Base-by-base conservation (phyloP, 1,139 yeast genomes). In the Hansenula anomala region DNA sequence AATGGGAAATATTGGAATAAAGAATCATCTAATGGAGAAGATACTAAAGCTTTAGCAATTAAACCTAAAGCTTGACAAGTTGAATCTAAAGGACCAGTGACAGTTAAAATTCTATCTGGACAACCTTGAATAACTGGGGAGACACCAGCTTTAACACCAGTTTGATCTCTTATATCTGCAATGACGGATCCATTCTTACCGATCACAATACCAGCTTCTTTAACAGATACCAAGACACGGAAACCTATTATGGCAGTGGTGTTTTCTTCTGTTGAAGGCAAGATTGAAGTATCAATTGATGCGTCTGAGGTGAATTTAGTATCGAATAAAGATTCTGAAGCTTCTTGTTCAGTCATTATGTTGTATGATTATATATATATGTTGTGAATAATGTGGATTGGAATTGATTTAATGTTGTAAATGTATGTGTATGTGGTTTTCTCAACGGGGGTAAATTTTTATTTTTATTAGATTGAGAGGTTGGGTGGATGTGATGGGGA, bases 121-220 rank as follows among this genome's bases (percentile, higher is more conserved):
- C 90, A 81, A 14, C 95, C 95, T 16, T 81, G 81, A 34, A 80
- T 78, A 35, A 87, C 80, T 54, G 84, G 84, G 23, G 95, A 83
- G 36, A 89, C 89, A 18, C 95, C 96, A 6, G 96, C 96, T 59
- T 84, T 86, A 45, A 92, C 90, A 42, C 77, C 77, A 31, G 94
- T 86, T 46, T 75, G 76, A 36, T 78, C 89, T 49, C 96, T 73
- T 38, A 89, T 78, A 27, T 78, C 75, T 42, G 90, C 86, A 45
- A 89, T 89, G 39, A 84, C 86, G 43, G 75, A 71, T 33, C 97
- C 97, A 50, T 79, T 83, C 54, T 85, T 86, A 34, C 97, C 97
- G 54, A 89, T 89, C 46, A 89, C 78, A 46, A 90, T 85, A 16
- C 96, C 96, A 13, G 96, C 90, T 61, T 89, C 97, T 58, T 84